Percentiles rank a stretch among this genome's conserved stretches.
Evolutionary conservation across 805 yeast genomes (phyloP).

Genomic region (Candida ovalis): DNA sequence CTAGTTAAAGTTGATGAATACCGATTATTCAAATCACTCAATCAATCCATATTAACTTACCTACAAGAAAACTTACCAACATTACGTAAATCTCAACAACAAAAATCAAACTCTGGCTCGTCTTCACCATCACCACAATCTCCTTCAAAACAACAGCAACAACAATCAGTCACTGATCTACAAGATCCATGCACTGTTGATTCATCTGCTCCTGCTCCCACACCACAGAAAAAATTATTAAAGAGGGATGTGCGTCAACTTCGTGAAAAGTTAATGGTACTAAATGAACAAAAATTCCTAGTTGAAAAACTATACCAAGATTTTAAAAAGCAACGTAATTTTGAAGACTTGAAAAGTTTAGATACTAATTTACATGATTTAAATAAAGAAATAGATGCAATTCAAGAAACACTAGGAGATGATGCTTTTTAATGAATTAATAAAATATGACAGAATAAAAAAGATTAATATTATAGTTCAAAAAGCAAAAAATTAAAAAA

Average conservation of each 20-base stretch:
- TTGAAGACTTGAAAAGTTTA: conserved; percentile 69
- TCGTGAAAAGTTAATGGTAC: conserved; percentile 77
- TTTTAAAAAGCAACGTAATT: conserved; percentile 62
- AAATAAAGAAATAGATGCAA: conserved; percentile 39
- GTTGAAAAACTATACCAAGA: conserved; percentile 61
- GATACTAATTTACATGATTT: conserved; percentile 57
- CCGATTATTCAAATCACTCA: conserved; percentile 50
- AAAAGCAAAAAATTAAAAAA: not conserved
- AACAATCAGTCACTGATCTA: conserved; percentile 3
- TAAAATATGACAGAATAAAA: not conserved
- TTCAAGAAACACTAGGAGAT: conserved; percentile 56
- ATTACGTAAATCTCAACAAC: conserved; percentile 54
- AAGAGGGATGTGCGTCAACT: conserved; percentile 52
- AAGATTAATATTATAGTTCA: not conserved
- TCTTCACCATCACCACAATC: too few relatives aligned
- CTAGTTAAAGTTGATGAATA: conserved; percentile 35
- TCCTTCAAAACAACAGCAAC: too few relatives aligned
- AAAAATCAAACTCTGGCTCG: conserved; percentile 15
- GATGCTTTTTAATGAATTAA: conserved; percentile 21
- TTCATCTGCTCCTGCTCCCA: not conserved
- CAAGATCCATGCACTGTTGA: conserved; percentile 1
- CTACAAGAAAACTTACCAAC: conserved; percentile 66
- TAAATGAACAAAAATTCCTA: conserved; percentile 77
- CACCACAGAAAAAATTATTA: conserved; percentile 33
- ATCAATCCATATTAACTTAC: conserved; percentile 51